phyloP scores from a whole-genome alignment of 2,329 filamentous ascomycete genomes.

The Fusarium anguioides region DNA sequence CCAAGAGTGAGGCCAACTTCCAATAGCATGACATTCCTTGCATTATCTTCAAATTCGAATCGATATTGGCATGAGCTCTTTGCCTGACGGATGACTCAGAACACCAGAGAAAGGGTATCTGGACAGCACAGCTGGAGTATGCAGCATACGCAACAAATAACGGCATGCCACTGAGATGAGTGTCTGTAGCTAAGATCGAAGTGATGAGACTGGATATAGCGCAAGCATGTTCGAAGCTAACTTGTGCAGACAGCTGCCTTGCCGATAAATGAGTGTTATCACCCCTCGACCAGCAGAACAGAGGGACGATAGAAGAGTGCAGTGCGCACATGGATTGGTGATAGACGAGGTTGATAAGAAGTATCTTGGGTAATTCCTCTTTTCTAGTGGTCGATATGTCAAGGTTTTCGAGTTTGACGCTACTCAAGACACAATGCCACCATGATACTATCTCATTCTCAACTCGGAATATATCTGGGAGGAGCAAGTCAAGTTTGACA shows the following conservation, averaged over 20 bases:
- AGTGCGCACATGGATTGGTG: background rate
- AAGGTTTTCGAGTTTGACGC: background rate
- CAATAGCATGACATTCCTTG: background rate
- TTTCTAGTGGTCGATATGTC: accelerated
- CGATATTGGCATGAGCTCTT: background rate
- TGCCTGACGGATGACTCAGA: accelerated
- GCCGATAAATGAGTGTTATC: background rate
- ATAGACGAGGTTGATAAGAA: background rate
- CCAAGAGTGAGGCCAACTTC: background rate
- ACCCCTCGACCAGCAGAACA: background rate
- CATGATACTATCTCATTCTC: background rate
- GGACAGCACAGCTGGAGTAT: background rate
- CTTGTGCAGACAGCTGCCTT: background rate
- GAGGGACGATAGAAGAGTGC: background rate
- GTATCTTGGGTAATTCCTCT: accelerated
- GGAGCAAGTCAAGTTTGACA: accelerated
- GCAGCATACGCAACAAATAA: constrained; percentile 5
- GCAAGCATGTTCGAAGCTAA: background rate
- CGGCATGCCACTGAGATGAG: accelerated
- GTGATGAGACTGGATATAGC: background rate
- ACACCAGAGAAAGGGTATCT: constrained; percentile 11
- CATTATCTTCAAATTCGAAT: background rate
- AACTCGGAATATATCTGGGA: background rate
- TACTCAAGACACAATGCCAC: background rate
- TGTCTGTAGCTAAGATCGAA: accelerated